Evolutionary conservation across 2,329 filamentous ascomycete species (phyloP), one percentile per base, ranked within the genome.

Genomic region (Rhynchosporium secalis): DNA sequence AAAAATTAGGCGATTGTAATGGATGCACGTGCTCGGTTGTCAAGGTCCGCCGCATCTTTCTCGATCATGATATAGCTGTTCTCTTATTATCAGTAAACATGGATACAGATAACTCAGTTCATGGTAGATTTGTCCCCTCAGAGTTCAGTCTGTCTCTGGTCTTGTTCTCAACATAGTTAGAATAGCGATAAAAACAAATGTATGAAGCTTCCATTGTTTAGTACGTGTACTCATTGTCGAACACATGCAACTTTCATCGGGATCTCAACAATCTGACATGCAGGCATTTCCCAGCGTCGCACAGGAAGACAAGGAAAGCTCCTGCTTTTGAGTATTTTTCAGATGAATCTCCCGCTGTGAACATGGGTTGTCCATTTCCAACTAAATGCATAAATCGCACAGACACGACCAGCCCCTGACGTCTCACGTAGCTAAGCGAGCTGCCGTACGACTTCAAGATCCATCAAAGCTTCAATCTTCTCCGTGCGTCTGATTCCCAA

Each of bases 381-480:
- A 13, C 31, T 15, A 26, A 56, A 40, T 15, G 54, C 54, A 56
- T 56, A 46, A 56, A 46, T 45, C 6, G 54, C 54, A 56, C 54
- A 56, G 54, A 56, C 54, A 43, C 28, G 45, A 46, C 40, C 15
- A 20, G 54, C 54, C 54, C 54, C 54, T 56, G 40, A 56, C 12
- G 54, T 56, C 54, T 56, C 54, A 40, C 45, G n/a, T 41, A 15
- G 29, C 29, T 56, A 56, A 46, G 54, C 54, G 54, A 56, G 54
- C 38, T 45, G 26, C 38, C 54, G 13, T 46, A 56, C 40, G 40
- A 45, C 43, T 20, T 20, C 20, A 20, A 20, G 20, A 20, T 20
- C 54, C 54, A 46, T 40, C 38, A 54, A 41, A 40, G 10, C 20
- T 36, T 41, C 33, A 31, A 31, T 12, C 20, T 29, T 56, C 38